Evolutionary conservation across 768 basidiomycete genomes (phyloP).

Genomic region (Tylopilus plumbeoviolaceoides): DNA sequence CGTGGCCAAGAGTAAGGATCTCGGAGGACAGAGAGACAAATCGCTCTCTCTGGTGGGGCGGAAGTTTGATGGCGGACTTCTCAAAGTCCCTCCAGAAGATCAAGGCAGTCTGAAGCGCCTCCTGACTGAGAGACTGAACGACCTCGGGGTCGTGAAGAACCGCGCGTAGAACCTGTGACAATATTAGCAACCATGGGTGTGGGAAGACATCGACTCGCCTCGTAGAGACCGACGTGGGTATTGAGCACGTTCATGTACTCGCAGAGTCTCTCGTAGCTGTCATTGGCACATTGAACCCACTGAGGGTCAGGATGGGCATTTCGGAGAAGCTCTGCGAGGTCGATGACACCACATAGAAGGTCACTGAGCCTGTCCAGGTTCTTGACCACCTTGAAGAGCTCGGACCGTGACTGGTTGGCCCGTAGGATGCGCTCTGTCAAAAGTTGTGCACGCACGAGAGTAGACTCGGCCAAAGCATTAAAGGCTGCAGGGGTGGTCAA

Average conservation of each 20-base stretch:
- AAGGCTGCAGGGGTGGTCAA: conserved; percentile 70
- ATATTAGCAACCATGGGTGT: conserved; percentile 16
- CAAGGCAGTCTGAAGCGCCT: conserved; percentile 81
- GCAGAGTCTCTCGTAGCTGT: conserved; percentile 87
- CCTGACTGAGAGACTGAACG: conserved; percentile 60
- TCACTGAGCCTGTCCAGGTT: conserved; percentile 96
- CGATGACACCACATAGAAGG: conserved; percentile 92
- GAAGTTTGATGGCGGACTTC: conserved; percentile 91
- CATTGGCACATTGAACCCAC: conserved; percentile 84
- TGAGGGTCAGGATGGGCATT: conserved; percentile 85
- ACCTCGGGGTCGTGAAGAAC: conserved; percentile 69
- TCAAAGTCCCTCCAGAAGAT: conserved; percentile 98
- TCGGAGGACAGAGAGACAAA: conserved; percentile 91
- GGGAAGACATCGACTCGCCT: conserved; percentile 49
- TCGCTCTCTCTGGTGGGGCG: conserved; percentile 66
- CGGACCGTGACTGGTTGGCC: conserved; percentile 65
- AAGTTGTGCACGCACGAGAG: conserved; percentile 72
- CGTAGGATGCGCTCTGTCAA: conserved; percentile 81
- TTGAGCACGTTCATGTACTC: conserved; percentile 98
- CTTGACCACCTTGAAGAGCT: conserved; percentile 86
- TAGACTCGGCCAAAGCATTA: conserved; percentile 69
- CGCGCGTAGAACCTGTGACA: conserved; percentile 57
- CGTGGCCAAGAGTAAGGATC: conserved; percentile 81
- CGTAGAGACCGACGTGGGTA: conserved; percentile 85
- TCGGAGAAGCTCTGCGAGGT: conserved; percentile 89